A percentile compares a stretch with the other conserved stretches of the same genome.
phyloP scores from a whole-genome alignment of 331 rosid genomes.

The Quercus phellos region DNA sequence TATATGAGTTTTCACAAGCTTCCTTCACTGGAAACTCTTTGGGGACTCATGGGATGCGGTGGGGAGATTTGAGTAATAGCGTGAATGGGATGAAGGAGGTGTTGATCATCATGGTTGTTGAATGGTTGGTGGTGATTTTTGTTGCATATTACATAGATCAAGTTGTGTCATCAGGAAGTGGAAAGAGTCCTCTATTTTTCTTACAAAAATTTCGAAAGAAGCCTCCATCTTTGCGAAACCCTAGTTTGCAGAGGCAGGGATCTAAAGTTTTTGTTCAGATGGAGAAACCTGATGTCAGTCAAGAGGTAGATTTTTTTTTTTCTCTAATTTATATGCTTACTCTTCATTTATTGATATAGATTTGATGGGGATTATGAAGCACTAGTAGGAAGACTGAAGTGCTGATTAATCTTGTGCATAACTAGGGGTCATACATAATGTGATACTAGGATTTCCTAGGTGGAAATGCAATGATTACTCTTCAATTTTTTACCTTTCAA shows the following conservation, averaged over 20 bases:
- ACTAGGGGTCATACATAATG: not conserved
- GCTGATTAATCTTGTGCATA: not conserved
- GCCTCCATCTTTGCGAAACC: constrained; percentile 22
- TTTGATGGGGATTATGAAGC: not conserved
- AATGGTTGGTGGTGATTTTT: constrained; percentile 70
- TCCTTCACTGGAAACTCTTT: constrained; percentile 34
- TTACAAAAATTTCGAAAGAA: constrained; percentile 43
- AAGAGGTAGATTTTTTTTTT: constrained; percentile 54
- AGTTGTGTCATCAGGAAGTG: constrained; percentile 44
- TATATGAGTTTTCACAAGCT: constrained; percentile 67
- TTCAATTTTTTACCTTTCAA: not conserved
- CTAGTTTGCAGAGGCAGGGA: constrained; percentile 36
- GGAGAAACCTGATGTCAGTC: constrained; percentile 68
- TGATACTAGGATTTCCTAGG: not conserved
- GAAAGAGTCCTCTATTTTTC: constrained; percentile 53
- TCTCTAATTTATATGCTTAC: not conserved
- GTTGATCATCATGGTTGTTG: constrained; percentile 60
- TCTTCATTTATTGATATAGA: not conserved
- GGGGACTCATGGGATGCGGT: constrained; percentile 71
- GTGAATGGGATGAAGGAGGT: constrained; percentile 69
- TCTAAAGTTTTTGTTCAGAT: constrained; percentile 49
- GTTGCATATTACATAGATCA: constrained; percentile 64
- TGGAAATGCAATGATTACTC: not conserved
- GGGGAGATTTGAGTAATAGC: constrained; percentile 61
- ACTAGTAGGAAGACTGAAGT: no score